Evolutionary conservation across 2,329 filamentous ascomycete genomes (phyloP).

Genomic region (Curvularia spicifera): DNA sequence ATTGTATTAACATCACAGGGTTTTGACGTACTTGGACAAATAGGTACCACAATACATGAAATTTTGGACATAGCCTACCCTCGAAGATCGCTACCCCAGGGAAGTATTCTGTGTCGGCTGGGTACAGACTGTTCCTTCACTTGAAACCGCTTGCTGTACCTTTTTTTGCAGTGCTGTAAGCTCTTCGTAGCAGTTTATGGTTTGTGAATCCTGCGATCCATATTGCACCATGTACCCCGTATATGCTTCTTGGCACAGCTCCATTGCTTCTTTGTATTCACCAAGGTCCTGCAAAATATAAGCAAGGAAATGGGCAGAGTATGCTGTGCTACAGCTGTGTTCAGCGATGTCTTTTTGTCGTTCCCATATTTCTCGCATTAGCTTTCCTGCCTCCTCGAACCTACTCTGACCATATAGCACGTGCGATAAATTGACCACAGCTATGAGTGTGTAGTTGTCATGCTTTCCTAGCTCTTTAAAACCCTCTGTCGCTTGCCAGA

Average conservation of each 20-base stretch:
- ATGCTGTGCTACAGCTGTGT: not conserved
- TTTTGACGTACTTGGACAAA: too few relatives aligned
- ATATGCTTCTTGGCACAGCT: not conserved
- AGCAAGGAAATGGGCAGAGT: not conserved
- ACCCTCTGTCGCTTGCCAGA: not conserved
- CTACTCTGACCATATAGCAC: not conserved
- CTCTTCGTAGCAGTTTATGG: not conserved
- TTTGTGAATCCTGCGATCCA: not conserved
- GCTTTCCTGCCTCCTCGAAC: not conserved
- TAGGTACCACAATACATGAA: not conserved
- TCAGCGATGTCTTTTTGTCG: not conserved
- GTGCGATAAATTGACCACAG: not conserved
- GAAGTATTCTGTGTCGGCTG: not conserved
- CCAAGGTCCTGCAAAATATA: not conserved
- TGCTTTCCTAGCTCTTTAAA: not conserved
- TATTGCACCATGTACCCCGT: not conserved
- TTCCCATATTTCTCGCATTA: not conserved
- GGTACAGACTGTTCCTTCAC: too few relatives aligned
- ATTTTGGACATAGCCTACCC: not conserved
- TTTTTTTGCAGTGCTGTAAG: not conserved
- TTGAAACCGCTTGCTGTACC: not conserved
- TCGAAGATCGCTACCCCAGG: not conserved
- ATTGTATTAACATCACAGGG: too few relatives aligned
- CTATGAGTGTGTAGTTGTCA: accelerated
- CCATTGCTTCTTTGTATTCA: not conserved